Evolutionary conservation across 1,284 basidiomycete genomes (phyloP), one percentile per base, ranked within the genome.

Genomic region (Apiotrichum montevideense): DNA sequence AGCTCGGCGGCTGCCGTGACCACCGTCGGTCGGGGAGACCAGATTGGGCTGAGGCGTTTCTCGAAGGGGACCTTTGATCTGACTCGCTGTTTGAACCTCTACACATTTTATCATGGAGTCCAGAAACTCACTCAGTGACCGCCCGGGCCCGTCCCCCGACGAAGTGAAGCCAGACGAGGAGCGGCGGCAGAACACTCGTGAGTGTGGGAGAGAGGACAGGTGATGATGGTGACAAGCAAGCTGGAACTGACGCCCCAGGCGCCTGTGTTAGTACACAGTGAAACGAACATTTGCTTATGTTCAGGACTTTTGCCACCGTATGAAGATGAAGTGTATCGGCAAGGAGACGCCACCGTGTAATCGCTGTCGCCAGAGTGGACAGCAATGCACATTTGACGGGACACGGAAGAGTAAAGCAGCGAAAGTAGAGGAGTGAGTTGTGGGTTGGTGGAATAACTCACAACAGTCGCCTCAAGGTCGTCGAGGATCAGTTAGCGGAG

Each of bases 361-460:
- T 32, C 51, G 64, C 2, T 65, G 64, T 32, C 44, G 56, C 35
- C 37, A 46, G 66, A 85, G 87, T 29, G 86, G 87, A 6, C 81
- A 91, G 15, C 86, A 88, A 50, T 94, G 90, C 78, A 81, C 92
- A 15, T 93, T 94, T 67, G 90, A 93, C 72, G 93, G 92, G 63
- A 90, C 90, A 47, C 88, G 89, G 3, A 89, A 89, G 57, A 88
- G 61, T 46, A 74, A 74, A 87, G 78, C 63, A 5, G 58, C 64
- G 29, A 88, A 88, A 39, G 89, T 90, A 3, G 78, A 92, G 60
- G 90, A 91, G 90, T 92, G 74, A 76, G 88, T 81, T 15, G 5
- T 15, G 10, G 41, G 21, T 6, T 10, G 37, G 37, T 14, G 32
- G 21, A 11, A 5, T 21, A 21, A 39, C 48, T 50, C 13, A 51